Evolutionary conservation across 2,329 filamentous ascomycete species (phyloP), one percentile per base, ranked within the genome.

Genomic region (Diplodia intermedia): DNA sequence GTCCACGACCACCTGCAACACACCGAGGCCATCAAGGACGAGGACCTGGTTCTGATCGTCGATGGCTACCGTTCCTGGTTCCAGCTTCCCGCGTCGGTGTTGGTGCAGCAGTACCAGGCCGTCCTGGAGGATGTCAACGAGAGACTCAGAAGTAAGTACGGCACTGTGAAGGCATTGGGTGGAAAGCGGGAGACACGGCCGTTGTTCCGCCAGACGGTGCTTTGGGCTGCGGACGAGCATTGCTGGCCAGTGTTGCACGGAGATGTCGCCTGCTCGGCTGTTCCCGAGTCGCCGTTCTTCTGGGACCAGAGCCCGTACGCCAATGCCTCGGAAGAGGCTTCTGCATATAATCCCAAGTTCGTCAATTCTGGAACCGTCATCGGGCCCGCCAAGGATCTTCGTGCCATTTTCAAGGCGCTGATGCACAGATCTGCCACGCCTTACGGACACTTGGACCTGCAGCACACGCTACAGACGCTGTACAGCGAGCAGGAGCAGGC

Each of bases 1-100:
- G 80, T 84, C 36, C 75, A 83, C 67, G 76, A 81, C 9, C 87
- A 85, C 68, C 76, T 88, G 33, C 78, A 80, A 14, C 43, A 20
- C 4, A 79, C 81, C 60, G 79, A 78, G 36, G 81, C 81, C n/a
- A 80, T 86, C 20, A 79, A 81, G 29, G 82, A 88, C 68, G 81
- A 86, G 23, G 89, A 91, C 74, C 77, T 92, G 33, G 83, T 90
- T 8, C 77, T 91, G 68, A 81, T 91, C 56, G 82, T 89, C 6
- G 89, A 91, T 74, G 88, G 86, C 1, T 84, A 87, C 74, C 87
- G 91, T 69, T 82, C 88, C 1, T 87, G 88, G 79, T 87, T 90
- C 69, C 89, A 91, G 75, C 79, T 91, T 2, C 88, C 88, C 0
- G 84, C 87, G 2, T 85, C 89, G 52, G 81, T 90, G 23, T 78